Evolutionary conservation across 345 rosid species (phyloP).

Genomic region (Dipteronia sinensis): DNA sequence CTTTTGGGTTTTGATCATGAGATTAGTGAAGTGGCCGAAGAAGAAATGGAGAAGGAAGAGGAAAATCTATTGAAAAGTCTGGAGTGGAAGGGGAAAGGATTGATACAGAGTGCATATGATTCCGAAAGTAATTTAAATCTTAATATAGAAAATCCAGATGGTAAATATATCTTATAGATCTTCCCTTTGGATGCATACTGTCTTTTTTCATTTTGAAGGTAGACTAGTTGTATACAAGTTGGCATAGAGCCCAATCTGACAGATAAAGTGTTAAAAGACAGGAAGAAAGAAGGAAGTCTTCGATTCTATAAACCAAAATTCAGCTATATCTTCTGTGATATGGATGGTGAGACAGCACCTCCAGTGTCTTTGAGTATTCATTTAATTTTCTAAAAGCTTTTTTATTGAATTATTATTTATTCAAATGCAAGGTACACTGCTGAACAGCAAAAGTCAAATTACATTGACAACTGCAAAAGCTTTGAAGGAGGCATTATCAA

Average conservation of each 20-base stretch:
- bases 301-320: slow-evolving; percentile 89
- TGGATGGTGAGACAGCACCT: slow-evolving; percentile 76
- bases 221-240: slow-evolving; percentile 17
- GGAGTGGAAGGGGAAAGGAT: slow-evolving; percentile 96
- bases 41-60: slow-evolving; percentile 94
- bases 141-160: slow-evolving; percentile 52
- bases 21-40: slow-evolving; percentile 87
- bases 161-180: slow-evolving; percentile 37
- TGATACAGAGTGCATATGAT: slow-evolving; percentile 83
- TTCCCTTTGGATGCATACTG: slow-evolving; percentile 12
- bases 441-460: slow-evolving; percentile 78
- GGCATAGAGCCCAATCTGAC: slow-evolving; percentile 37
- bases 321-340: slow-evolving; percentile 94
- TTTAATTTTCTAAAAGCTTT: slow-evolving; percentile 12
- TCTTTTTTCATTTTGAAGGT: slow-evolving; percentile 20
- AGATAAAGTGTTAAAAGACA: slow-evolving; percentile 65
- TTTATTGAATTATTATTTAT: slow-evolving; percentile 24
- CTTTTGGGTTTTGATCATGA: slow-evolving; percentile 97
- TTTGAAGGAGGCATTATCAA: slow-evolving; percentile 77
- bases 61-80: slow-evolving; percentile 71
- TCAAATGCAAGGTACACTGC: slow-evolving; percentile 66
- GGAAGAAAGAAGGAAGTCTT: slow-evolving; percentile 83
- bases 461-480: slow-evolving; percentile 70
- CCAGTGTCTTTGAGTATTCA: slow-evolving; percentile 17
- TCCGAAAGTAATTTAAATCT: slow-evolving; percentile 35